Base-by-base conservation (phyloP, 1,139 yeast species). In the Debaryomyces nepalensis region DNA sequence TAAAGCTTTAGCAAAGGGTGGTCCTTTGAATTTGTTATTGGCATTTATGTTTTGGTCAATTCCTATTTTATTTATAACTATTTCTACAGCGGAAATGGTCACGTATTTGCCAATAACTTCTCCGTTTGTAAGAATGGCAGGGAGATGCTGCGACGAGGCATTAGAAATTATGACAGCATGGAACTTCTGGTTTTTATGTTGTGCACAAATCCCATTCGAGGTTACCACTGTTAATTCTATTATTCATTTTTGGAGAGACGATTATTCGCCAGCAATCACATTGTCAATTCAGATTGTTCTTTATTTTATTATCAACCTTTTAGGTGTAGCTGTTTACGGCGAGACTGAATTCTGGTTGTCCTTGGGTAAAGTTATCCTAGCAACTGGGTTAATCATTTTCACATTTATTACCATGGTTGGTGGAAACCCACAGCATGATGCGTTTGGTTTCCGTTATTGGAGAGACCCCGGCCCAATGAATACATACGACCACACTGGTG, bases 51-150 rank as follows among this genome's bases (percentile, higher is more conserved):
- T 69, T 48, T 66, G 76, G 79, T 60, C 78, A 35, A 49, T 78
- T 12, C 77, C 87, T 14, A 65, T 86, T 37, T 73, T 79, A 44
- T 65, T 58, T 49, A 79, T 86, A 47, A 86, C 91, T 21, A 79
- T 81, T 23, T 74, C 83, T 4, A 80, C 86, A 6, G 91, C 89
- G 0, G 95, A 87, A 57, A 84, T 86, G 91, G 90, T 85, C 24
- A 82, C 87, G 16, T 85, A 81, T 52, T 66, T 84, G 49, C 95
- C 96, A 0, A 75, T 85, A 9, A 73, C 79, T 39, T 84, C 91
- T 6, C 81, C 74, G 3, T 76, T 71, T 53, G 72, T 68, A 44
- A 64, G 71, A 36, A 66, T 75, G 68, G 77, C 79, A 1, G 77
- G 77, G 5, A 54, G 79, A 37, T 74, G 70, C 48, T 77, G 77